Evolutionary conservation across 2,329 filamentous ascomycete genomes (phyloP).

Genomic region (Alternaria alternata): DNA sequence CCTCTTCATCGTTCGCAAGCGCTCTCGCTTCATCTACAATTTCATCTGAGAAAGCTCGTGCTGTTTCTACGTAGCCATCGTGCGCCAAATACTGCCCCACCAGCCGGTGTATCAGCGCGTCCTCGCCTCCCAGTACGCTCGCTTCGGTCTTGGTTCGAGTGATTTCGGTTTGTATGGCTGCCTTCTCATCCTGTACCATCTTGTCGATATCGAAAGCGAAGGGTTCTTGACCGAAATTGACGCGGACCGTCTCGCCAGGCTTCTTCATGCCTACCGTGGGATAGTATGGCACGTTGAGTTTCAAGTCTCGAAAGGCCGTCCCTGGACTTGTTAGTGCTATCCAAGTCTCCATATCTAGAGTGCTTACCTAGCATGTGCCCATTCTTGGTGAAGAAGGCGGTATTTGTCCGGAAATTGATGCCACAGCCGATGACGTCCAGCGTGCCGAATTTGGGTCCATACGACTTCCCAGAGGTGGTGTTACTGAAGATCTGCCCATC

Average conservation of each 20-base stretch:
- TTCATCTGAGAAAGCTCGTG: slow-evolving; percentile 85
- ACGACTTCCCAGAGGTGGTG: slow-evolving; percentile 64
- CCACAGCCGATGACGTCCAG: slow-evolving; percentile 71
- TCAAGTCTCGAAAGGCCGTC: slow-evolving; percentile 73
- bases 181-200: slow-evolving; percentile 65
- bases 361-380: slow-evolving; percentile 64
- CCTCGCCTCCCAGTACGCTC: slow-evolving; percentile 66
- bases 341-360: not conserved
- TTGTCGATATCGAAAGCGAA: slow-evolving; percentile 93
- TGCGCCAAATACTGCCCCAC: slow-evolving; percentile 91
- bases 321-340: slow-evolving; percentile 58
- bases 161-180: slow-evolving; percentile 46
- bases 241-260: slow-evolving; percentile 64
- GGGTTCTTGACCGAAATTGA: slow-evolving; percentile 72
- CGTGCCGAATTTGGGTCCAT: slow-evolving; percentile 67
- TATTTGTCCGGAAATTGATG: slow-evolving; percentile 68
- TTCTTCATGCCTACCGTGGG: slow-evolving; percentile 74
- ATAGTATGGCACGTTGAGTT: slow-evolving; percentile 67
- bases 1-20: slow-evolving; percentile 65
- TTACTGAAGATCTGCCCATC: slow-evolving; percentile 70
- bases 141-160: slow-evolving; percentile 26
- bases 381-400: slow-evolving; percentile 72
- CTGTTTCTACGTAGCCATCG: slow-evolving; percentile 94
- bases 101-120: slow-evolving; percentile 80
- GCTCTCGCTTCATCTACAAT: slow-evolving; percentile 76